Evolutionary conservation across 495 filamentous ascomycete genomes (phyloP), one percentile per base, ranked within the genome.

Genomic region (Aspergillus sclerotioniger): DNA sequence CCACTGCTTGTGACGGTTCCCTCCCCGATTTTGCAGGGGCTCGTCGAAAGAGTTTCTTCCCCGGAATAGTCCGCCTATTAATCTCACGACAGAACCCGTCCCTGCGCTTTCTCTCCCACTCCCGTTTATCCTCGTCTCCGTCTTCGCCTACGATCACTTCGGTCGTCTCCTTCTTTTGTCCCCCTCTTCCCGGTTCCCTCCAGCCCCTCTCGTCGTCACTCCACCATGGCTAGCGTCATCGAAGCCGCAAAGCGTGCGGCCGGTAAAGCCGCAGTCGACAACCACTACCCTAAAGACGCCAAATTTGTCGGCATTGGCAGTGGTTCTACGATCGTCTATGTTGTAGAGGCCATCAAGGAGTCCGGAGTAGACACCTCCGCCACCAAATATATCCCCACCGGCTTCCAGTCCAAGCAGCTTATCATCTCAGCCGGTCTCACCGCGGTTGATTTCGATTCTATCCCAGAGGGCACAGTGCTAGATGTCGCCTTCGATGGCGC

Each of bases 401-500:
- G 94, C 35, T 91, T 90, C 66, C 92, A 96, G 66, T 92, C 88
- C 41, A 87, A 90, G 49, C 83, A 90, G 67, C 79, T 96, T 33
- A 95, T 98, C 68, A 72, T 87, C 47, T 74, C 77, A 37, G 89
- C 91, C 12, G 90, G 90, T 0, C 76, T 98, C 54, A 82, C 77
- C 7, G 84, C 93, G 3, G 82, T 91, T 13, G 84, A 86, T 59
- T 91, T 96, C 71, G 89, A 91, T 66, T 66, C 76, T 39, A 70
- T 93, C 53, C 86, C 89, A 7, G 69, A 78, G 17, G 76, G 82
- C 16, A 81, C 74, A 16, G 65, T 78, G 15, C 78, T 94, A 51
- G 92, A 96, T 66, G 86, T 98, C 29, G 86, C 86, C 31, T 98
- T 98, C 64, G 93, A 97, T 73, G 93, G 94, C 37, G 95, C 94